phyloP scores from a whole-genome alignment of 352 stramenopile genomes.

The Thalassiosira mediterranea region DNA sequence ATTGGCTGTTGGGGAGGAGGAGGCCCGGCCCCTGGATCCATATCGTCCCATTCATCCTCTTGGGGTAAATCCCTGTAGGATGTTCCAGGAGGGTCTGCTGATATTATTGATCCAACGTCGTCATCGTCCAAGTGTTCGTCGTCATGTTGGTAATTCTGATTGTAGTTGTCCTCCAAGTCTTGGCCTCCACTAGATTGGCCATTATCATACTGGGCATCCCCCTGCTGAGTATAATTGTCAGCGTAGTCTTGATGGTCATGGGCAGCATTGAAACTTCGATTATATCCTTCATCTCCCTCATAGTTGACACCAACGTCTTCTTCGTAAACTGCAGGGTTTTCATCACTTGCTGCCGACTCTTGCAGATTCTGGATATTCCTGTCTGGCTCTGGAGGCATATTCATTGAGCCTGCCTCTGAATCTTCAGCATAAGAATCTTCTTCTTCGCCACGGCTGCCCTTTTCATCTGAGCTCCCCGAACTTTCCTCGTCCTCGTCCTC shows the following conservation, averaged over 20 bases:
- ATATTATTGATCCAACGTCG: slow-evolving; percentile 30
- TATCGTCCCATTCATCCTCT: too few species aligned
- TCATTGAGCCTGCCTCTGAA: not conserved
- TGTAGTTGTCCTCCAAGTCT: slow-evolving; percentile 8
- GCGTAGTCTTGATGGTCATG: not conserved
- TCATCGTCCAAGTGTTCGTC: slow-evolving; percentile 5
- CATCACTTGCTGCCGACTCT: slow-evolving; percentile 12
- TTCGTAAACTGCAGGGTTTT: slow-evolving; percentile 7
- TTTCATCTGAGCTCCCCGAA: slow-evolving; percentile 4
- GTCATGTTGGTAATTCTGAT: not conserved
- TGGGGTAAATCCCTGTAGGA: slow-evolving; percentile 49
- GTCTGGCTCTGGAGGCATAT: not conserved
- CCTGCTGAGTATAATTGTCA: not conserved
- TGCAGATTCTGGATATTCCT: slow-evolving; percentile 7
- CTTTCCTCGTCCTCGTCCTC: not conserved
- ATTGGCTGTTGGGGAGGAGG: not conserved
- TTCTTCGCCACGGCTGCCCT: slow-evolving; percentile 17
- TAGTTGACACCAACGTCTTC: not conserved
- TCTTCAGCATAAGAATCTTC: not conserved
- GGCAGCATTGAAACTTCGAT: not conserved
- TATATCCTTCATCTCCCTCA: slow-evolving; percentile 3
- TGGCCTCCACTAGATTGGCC: slow-evolving; percentile 12
- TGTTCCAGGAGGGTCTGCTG: slow-evolving; percentile 46
- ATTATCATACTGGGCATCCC: not conserved
- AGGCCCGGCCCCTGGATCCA: too few species aligned